Conservation (phyloP, 352 stramenopile genomes). For the Pythium dissotocum region DNA sequence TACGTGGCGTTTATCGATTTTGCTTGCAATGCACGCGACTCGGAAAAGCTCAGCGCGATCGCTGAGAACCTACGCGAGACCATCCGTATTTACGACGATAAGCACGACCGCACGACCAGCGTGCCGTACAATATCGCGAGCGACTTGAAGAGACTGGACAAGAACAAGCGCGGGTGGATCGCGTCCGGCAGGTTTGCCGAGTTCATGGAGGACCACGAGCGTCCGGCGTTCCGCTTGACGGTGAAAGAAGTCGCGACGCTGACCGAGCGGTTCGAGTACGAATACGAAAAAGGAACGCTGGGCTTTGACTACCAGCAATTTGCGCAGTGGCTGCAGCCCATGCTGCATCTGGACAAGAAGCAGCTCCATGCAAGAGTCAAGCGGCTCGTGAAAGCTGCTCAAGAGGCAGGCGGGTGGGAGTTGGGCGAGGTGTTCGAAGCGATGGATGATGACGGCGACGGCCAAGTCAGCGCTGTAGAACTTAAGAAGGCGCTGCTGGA, state of each 20-base stretch:
- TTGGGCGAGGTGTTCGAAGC: slow-evolving; percentile 56
- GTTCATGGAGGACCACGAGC: slow-evolving; percentile 29
- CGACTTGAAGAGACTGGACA: slow-evolving; percentile 55
- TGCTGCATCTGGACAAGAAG: slow-evolving; percentile 61
- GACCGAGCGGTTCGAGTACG: slow-evolving; percentile 67
- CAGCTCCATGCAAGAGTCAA: slow-evolving; percentile 55
- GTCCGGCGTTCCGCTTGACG: slow-evolving; percentile 46
- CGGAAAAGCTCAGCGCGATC: slow-evolving; percentile 56
- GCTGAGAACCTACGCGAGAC: slow-evolving; percentile 42
- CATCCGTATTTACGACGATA: slow-evolving; percentile 60
- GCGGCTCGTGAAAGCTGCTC: slow-evolving; percentile 39
- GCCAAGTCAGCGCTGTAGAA: slow-evolving; percentile 49
- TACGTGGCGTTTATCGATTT: slow-evolving; percentile 69
- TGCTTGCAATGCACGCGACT: slow-evolving; percentile 65
- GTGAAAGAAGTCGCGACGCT: slow-evolving; percentile 36
- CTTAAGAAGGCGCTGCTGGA: slow-evolving; percentile 59
- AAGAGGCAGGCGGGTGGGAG: slow-evolving; percentile 45
- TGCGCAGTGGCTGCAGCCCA: slow-evolving; percentile 64
- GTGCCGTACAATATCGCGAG: slow-evolving; percentile 44
- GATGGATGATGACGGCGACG: slow-evolving; percentile 61
- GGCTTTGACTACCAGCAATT: slow-evolving; percentile 75
- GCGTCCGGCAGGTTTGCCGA: slow-evolving; percentile 27
- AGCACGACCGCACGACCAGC: slow-evolving; percentile 39
- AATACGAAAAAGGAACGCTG: slow-evolving; percentile 53
- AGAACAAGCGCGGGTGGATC: slow-evolving; percentile 56